Evolutionary conservation across 352 stramenopile genomes (phyloP), one percentile per base, ranked within the genome.

Genomic region (Pythium insidiosum): DNA sequence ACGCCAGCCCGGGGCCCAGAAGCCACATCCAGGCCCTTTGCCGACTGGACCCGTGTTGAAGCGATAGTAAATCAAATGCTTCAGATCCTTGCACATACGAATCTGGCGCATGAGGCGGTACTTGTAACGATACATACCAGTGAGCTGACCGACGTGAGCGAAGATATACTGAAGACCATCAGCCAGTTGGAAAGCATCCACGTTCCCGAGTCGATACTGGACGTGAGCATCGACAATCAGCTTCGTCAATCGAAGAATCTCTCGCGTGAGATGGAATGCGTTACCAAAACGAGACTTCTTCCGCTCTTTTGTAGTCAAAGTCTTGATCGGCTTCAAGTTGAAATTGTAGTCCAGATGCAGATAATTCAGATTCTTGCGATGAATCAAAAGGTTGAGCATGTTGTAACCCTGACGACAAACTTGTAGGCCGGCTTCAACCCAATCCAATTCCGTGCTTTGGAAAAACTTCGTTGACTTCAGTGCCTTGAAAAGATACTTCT

Each of bases 391-490:
- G 62, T 99, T 99, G 23, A 99, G 78, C 88, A 99, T 99, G 66
- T 99, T 99, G 82, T 99, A 98, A 21, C 97, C 97, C 71, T 99
- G 97, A 20, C 95, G 82, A 63, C 95, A 99, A 5, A 99, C 94
- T 65, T 97, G 90, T 3, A 99, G 65, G 21, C 97, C 97, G 18
- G 95, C 96, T 68, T 99, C 96, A 5, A 99, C 96, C 96, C 96
- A 99, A 75, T 99, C 97, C 35, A 99, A 70, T 45, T 99, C 94
- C 1, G 97, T 99, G 45, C 92, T 98, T 53, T 99, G 97, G 71
- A 99, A 99, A 69, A 99, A 99, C 64, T 99, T 99, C n/a, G 97
- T 99, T 22, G 94, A 95, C 69, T 99, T 99, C 3, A 99, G 73
- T 38, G 90, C 97, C 66, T 97, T 97, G 68, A 99, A 98, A 19